Conservation (phyloP, 257 asterid species). For the Ehretia macrophylla region DNA sequence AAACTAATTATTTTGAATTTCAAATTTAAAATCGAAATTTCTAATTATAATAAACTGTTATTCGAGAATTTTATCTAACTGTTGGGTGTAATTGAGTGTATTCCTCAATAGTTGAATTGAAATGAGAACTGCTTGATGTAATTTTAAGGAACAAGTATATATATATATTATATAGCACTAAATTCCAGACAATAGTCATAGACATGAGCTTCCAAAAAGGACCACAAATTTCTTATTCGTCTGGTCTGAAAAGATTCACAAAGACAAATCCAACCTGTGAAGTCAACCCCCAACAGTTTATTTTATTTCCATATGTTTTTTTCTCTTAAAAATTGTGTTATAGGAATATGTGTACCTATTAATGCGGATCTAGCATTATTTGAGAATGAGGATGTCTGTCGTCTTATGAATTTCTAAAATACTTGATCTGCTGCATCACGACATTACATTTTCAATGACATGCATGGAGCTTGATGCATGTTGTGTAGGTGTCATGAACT, state of each 20-base stretch:
- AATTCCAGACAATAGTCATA: background rate
- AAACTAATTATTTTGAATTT: no score
- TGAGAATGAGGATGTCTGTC: conserved; percentile 87
- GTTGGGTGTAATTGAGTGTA: no score
- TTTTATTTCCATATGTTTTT: conserved; percentile 2
- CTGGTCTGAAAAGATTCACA: conserved; percentile 14
- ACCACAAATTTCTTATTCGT: conserved; percentile 4
- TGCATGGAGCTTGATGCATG: no score
- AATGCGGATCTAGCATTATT: conserved; percentile 80
- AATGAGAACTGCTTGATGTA: no score
- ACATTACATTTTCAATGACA: background rate
- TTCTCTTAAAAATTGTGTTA: conserved; percentile 9
- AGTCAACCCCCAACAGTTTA: conserved; percentile 44
- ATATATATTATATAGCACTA: background rate
- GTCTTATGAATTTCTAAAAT: conserved; percentile 28
- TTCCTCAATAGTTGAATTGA: no score
- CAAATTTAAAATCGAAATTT: no score
- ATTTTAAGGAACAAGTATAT: no score
- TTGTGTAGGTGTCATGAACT: no score
- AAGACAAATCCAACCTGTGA: conserved; percentile 38
- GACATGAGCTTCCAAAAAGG: background rate
- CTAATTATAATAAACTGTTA: no score
- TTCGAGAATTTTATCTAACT: no score
- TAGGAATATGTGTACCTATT: conserved; percentile 57
- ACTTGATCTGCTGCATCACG: background rate